Evolutionary conservation across 1,284 basidiomycete genomes (phyloP).

Genomic region (Sporisorium graminicola): DNA sequence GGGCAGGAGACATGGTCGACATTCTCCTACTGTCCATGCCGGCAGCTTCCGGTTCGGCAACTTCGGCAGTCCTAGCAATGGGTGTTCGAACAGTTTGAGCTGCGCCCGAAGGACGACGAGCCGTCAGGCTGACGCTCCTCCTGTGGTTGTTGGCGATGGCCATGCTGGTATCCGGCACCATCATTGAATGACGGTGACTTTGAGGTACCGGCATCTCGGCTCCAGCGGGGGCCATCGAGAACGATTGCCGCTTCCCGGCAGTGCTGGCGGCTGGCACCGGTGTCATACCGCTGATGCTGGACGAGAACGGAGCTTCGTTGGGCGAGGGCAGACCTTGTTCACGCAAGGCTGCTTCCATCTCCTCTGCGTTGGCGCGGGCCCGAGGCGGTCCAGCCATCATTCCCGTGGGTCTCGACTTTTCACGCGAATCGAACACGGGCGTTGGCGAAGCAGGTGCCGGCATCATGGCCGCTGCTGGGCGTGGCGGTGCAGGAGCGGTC

Average conservation of each 20-base stretch:
- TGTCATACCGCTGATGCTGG: conserved; percentile 28
- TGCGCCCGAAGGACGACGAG: conserved; percentile 27
- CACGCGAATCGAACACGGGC: conserved; percentile 68
- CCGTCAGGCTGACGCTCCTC: conserved; percentile 54
- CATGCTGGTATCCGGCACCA: conserved; percentile 41
- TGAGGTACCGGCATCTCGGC: conserved; percentile 14
- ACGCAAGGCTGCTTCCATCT: conserved; percentile 61
- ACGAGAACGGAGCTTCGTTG: conserved; percentile 28
- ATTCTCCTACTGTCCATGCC: conserved; percentile 19
- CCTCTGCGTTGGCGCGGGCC: conserved; percentile 63
- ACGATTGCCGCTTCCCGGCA: conserved; percentile 27
- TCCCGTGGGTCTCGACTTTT: conserved; percentile 64
- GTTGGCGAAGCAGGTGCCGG: conserved; percentile 49
- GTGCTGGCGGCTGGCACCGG: conserved; percentile 26
- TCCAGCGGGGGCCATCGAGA: conserved; percentile 10
- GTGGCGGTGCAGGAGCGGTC: conserved; percentile 28
- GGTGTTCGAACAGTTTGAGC: conserved; percentile 14
- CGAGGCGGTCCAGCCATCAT: conserved; percentile 67
- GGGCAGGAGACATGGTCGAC: conserved; percentile 29
- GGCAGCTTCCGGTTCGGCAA: conserved; percentile 12
- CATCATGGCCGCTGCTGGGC: conserved; percentile 32
- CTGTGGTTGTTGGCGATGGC: conserved; percentile 51
- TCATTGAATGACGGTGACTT: conserved; percentile 45
- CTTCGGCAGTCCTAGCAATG: conserved; percentile 2
- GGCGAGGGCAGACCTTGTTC: conserved; percentile 51